A percentile compares a stretch with the other conserved stretches of the same genome.
phyloP scores from a whole-genome alignment of 352 stramenopile species.

The Phytopythium vexans region DNA sequence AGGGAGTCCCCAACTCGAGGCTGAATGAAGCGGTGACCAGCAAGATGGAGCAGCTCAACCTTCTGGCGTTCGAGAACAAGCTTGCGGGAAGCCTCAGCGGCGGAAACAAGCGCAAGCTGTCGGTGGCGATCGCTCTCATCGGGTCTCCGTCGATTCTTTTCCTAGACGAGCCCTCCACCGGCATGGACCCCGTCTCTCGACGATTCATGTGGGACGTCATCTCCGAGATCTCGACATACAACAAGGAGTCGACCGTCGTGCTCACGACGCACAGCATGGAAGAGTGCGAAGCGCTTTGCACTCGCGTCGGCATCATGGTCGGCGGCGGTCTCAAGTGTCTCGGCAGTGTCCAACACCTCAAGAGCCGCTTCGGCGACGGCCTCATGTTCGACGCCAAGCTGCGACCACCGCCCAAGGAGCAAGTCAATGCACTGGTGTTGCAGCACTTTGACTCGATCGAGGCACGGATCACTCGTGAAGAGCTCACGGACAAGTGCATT shows the following conservation, averaged over 20 bases:
- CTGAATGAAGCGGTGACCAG: slow-evolving; percentile 42
- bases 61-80: slow-evolving; percentile 70
- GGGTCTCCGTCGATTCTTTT: slow-evolving; percentile 89
- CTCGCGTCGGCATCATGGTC: slow-evolving; percentile 94
- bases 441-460: slow-evolving; percentile 23
- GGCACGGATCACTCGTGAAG: slow-evolving; percentile 19
- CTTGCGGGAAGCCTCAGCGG: slow-evolving; percentile 67
- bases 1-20: slow-evolving; percentile 42
- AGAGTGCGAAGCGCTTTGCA: slow-evolving; percentile 93
- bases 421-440: slow-evolving; percentile 28
- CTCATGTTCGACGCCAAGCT: slow-evolving; percentile 88
- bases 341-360: slow-evolving; percentile 92
- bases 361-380: slow-evolving; percentile 94
- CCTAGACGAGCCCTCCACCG: slow-evolving; percentile 91
- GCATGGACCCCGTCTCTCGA: slow-evolving; percentile 94
- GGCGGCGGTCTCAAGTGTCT: slow-evolving; percentile 69
- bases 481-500: slow-evolving; percentile 46
- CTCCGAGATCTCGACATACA: slow-evolving; percentile 60
- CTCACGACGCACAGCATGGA: slow-evolving; percentile 97
- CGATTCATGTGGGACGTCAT: slow-evolving; percentile 96
- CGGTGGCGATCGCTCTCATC: slow-evolving; percentile 92
- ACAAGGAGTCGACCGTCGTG: slow-evolving; percentile 81
- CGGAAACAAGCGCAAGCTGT: slow-evolving; percentile 93
- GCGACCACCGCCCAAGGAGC: slow-evolving; percentile 18
- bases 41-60: slow-evolving; percentile 64